Base-by-base conservation (phyloP, 2,329 filamentous ascomycete genomes). In the Cryphonectria parasitica region DNA sequence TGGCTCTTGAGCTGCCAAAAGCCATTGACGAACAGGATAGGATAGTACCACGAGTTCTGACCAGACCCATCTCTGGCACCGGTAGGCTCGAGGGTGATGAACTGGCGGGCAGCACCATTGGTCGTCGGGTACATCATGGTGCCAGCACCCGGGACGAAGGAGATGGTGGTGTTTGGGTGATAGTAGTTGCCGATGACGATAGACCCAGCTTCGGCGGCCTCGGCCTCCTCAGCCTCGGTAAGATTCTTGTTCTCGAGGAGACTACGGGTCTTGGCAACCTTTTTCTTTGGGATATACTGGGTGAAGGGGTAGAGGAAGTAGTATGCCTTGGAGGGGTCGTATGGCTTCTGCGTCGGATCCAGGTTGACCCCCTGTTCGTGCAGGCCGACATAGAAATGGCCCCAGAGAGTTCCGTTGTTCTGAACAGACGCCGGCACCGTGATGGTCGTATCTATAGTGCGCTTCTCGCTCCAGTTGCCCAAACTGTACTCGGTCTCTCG, bases 1-100 rank as follows among this genome's bases (percentile, higher is more conserved):
- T 98, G 94, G 73, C 87, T 91, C 78, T 89, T 93, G 74, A 99
- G 86, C 82, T 98, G 95, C 96, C 96, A 99, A 82, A 99, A 99
- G 4, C 92, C 97, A 82, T 99, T 99, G 78, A 96, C 85, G 79
- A 94, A 99, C 54, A 98, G 83, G 61, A 98, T 89, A 5, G 96
- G 96, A 78, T 89, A 91, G 75, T 98, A 99, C 95, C 95, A 99
- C 72, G 91, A 91, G 81, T 98, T 94, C 81, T 95, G 88, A 52
- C 96, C 96, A 19, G 89, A 90, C 1, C 86, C 89, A 79, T 99
- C 96, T 72, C 96, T 90, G 61, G 94, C 92, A 63, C 92, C 92
- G 2, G 90, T 94, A 1, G 88, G 81, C 79, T 98, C 96, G 43
- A 97, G 86, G 62, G 90, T 90, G 52, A 98, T 83, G 78, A 92